A percentile compares a stretch with the other conserved stretches of the same genome.
Evolutionary conservation across 2,329 filamentous ascomycete genomes (phyloP).

Genomic region (Aspergillus hiratsukae): DNA sequence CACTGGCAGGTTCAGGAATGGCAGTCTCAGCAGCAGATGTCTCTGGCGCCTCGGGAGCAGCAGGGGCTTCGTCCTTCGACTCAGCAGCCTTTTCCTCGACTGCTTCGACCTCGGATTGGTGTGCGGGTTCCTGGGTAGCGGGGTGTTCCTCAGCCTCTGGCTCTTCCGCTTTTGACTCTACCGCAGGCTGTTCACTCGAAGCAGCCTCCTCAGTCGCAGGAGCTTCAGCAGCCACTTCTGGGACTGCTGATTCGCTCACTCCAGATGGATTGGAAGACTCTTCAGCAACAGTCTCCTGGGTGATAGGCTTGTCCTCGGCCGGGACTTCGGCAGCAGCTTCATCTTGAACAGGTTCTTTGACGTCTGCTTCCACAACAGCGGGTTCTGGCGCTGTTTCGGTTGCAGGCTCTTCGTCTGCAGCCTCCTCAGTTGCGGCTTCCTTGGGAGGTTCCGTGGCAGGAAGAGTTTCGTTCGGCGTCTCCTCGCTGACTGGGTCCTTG

Average conservation of each 20-base stretch:
- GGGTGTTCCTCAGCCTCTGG: not conserved
- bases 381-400: not conserved
- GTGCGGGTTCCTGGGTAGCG: not conserved
- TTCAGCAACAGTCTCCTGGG: not conserved
- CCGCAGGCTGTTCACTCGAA: not conserved
- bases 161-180: not conserved
- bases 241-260: not conserved
- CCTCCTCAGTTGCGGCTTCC: not conserved
- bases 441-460: not conserved
- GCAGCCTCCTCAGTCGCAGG: not conserved
- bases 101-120: not conserved
- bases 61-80: not conserved
- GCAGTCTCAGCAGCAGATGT: not conserved
- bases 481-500: not conserved
- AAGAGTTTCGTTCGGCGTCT: not conserved
- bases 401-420: not conserved
- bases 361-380: not conserved
- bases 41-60: not conserved
- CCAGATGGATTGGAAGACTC: constrained; percentile 1
- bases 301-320: not conserved
- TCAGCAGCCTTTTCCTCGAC: not conserved
- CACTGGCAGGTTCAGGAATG: not conserved
- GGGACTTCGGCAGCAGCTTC: not conserved
- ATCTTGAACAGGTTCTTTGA: not conserved
- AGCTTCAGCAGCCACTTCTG: not conserved